Conservation (phyloP, 2,329 filamentous ascomycete genomes). For the Tolypocladium sp. region DNA sequence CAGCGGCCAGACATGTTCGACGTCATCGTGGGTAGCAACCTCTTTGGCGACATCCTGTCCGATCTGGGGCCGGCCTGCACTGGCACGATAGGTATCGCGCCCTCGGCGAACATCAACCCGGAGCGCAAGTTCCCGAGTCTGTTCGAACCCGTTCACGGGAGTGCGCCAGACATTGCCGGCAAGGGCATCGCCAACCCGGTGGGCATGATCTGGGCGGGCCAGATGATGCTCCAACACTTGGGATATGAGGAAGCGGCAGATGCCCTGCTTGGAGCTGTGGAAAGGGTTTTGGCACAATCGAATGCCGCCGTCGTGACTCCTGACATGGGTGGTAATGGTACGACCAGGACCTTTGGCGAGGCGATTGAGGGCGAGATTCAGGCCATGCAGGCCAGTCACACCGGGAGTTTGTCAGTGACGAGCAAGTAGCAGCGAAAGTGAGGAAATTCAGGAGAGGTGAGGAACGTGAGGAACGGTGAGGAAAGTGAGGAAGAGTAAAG, state of each 20-base stretch:
- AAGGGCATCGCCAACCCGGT: background rate
- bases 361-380: background rate
- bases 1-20: background rate
- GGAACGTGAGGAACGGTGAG: too few species aligned
- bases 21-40: background rate
- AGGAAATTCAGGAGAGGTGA: too few species aligned
- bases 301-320: background rate
- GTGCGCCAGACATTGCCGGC: background rate
- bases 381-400: background rate
- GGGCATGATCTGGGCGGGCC: background rate
- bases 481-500: too few species aligned
- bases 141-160: background rate
- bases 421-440: too few species aligned
- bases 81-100: background rate
- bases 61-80: background rate
- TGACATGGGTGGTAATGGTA: background rate
- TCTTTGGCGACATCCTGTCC: background rate
- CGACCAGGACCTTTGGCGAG: background rate
- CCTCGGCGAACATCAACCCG: background rate
- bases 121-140: background rate
- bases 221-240: background rate
- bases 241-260: background rate
- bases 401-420: too few species aligned
- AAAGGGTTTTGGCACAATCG: background rate
- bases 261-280: background rate